These are phyloP conservation scores for Leccinum ochraceum DNA, from an alignment of 768 basidiomycete genomes.

Conservation along the genomic window DNA sequence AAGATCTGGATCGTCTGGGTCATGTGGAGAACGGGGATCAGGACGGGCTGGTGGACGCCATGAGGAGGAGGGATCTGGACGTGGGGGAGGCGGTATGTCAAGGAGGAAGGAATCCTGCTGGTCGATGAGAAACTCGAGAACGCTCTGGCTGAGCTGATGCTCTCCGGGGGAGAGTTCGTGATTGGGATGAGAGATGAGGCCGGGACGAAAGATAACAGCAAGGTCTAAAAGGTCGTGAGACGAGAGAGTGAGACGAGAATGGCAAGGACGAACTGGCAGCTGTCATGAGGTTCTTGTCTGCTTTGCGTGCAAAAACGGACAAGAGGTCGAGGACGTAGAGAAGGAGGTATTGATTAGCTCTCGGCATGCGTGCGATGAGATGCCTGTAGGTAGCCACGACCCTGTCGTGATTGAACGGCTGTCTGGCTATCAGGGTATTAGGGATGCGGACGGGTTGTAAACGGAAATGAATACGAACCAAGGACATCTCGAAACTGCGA, in stretches of 20 bases:
- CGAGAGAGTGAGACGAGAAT: background rate
- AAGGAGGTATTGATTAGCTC: slow-evolving; percentile 91
- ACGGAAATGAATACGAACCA: slow-evolving; percentile 43
- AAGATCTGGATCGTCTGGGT: slow-evolving; percentile 49
- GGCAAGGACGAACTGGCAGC: slow-evolving; percentile 70
- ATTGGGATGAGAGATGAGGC: slow-evolving; percentile 83
- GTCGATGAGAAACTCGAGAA: slow-evolving; percentile 94
- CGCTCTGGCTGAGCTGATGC: slow-evolving; percentile 84
- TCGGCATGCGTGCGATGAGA: slow-evolving; percentile 83
- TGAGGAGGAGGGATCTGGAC: slow-evolving; percentile 29
- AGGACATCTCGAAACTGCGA: slow-evolving; percentile 76
- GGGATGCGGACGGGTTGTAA: slow-evolving; percentile 8
- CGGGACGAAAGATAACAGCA: slow-evolving; percentile 96
- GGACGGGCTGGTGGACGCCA: slow-evolving; percentile 29
- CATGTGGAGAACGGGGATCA: slow-evolving; percentile 12
- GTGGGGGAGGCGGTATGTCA: slow-evolving; percentile 74
- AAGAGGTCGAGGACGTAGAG: slow-evolving; percentile 96
- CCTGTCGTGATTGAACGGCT: slow-evolving; percentile 67
- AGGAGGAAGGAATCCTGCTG: slow-evolving; percentile 96
- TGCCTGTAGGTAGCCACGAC: slow-evolving; percentile 79
- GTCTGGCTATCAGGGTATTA: slow-evolving; percentile 50
- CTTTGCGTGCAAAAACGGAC: slow-evolving; percentile 90
- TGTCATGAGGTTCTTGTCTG: slow-evolving; percentile 94
- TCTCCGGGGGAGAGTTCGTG: slow-evolving; percentile 87
- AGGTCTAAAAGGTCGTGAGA: slow-evolving; percentile 59